Evolutionary conservation across 2,329 filamentous ascomycete genomes (phyloP), one percentile per base, ranked within the genome.

Genomic region (Epichloe brachyelytri): DNA sequence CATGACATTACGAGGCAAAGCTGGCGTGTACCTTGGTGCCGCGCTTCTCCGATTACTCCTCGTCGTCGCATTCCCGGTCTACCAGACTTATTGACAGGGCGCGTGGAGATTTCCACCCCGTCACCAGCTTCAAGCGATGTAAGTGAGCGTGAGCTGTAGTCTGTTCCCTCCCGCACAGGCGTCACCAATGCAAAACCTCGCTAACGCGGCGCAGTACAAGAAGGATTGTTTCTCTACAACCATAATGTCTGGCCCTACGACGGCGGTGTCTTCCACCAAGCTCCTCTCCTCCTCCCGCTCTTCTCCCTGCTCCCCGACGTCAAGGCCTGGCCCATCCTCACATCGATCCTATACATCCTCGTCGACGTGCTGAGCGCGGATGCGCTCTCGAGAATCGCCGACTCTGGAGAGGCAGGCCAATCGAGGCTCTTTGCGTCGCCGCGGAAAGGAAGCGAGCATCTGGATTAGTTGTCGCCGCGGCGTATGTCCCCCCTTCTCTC

Each of bases 111-210:
- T 62, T 96, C 93, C 43, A 98, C 93, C 20, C 93, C 39, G 86
- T 97, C 45, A 96, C 88, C 60, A 95, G 91, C 78, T 98, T 96
- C 79, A 97, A 97, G 74, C 81, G 93, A 80, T 75, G 90, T 95
- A 76, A 68, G 85, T 69, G 41, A 4, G 26, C 48, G 85, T 69
- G 41, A 5, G 26, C 48, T 19, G 45, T 43, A 46, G 46, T 41
- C 30, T 34, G 22, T 46, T 34, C 20, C 44, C 45, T 19, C 5
- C 40, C 36, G 43, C 26, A 15, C 4, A 15, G 11, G 19, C 17
- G 12, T n/a, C 38, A 14, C 10, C 38, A 33, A 20, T 26, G 7
- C 22, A 17, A 36, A 33, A 11, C 12, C 17, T 2, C 17, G 34
- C 40, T 19, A 39, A 41, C 20, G 4, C 20, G 15, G 1, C 38